phyloP scores from a whole-genome alignment of 495 filamentous ascomycete species.

The Hyaloscypha hepaticicola region DNA sequence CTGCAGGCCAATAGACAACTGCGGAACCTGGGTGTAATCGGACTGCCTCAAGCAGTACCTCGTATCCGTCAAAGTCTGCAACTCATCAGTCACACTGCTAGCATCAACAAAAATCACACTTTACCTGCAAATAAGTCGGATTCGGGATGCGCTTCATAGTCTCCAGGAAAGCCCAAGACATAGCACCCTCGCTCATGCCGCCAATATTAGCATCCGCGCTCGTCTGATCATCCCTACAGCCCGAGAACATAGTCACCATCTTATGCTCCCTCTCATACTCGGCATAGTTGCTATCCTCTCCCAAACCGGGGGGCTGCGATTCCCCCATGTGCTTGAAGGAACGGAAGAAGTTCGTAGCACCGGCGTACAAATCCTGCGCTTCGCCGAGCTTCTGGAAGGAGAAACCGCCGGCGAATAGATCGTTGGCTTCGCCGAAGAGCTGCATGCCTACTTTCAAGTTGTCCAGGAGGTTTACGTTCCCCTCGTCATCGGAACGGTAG shows the following conservation, averaged over 20 bases:
- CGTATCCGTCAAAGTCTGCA: slow-evolving; percentile 48
- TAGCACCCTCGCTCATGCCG: slow-evolving; percentile 48
- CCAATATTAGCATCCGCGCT: slow-evolving; percentile 57
- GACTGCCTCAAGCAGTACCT: slow-evolving; percentile 40
- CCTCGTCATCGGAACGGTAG: slow-evolving; percentile 52
- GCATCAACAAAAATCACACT: slow-evolving; percentile 9
- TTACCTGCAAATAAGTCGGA: slow-evolving; percentile 52
- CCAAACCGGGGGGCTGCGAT: slow-evolving; percentile 39
- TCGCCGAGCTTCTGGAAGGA: slow-evolving; percentile 44
- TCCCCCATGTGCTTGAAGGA: slow-evolving; percentile 47
- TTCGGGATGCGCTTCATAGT: slow-evolving; percentile 47
- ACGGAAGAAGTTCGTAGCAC: slow-evolving; percentile 54
- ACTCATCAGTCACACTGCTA: slow-evolving; percentile 4
- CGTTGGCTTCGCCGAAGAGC: slow-evolving; percentile 46
- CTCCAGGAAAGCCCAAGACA: slow-evolving; percentile 59
- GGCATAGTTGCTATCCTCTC: slow-evolving; percentile 43
- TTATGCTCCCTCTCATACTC: slow-evolving; percentile 43
- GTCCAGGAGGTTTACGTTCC: slow-evolving; percentile 56
- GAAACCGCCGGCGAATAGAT: slow-evolving; percentile 50
- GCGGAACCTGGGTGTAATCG: slow-evolving; percentile 53
- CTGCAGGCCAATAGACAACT: slow-evolving; percentile 47
- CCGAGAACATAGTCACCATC: slow-evolving; percentile 59
- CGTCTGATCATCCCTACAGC: slow-evolving; percentile 60
- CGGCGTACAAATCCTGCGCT: slow-evolving; percentile 51
- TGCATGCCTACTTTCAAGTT: slow-evolving; percentile 51